Conservation (phyloP, 164 flowering plant species). For the Pachysandra terminalis region DNA sequence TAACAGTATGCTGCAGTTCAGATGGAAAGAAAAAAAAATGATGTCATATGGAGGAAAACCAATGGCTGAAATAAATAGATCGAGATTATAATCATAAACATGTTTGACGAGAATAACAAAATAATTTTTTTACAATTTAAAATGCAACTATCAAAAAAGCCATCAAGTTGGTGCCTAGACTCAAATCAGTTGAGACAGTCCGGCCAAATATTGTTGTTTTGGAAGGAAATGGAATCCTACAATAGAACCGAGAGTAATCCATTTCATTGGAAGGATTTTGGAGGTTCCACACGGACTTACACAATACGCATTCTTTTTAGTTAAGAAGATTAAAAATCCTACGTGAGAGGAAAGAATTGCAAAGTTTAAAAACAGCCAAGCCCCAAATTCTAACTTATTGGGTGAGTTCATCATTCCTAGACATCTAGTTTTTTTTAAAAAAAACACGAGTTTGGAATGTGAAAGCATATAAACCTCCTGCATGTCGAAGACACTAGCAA, state of each 20-base stretch:
- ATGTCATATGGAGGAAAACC: neutral
- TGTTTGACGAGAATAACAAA: neutral
- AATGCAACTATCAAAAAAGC: too few species aligned
- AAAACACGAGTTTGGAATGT: neutral
- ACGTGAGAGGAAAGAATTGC: neutral
- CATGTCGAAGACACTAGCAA: conserved; percentile 47
- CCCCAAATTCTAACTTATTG: neutral
- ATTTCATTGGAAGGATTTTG: too few species aligned
- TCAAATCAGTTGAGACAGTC: too few species aligned
- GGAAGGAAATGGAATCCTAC: too few species aligned
- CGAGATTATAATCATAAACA: neutral
- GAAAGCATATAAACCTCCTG: conserved; percentile 51
- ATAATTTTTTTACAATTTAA: too few species aligned
- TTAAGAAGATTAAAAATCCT: neutral
- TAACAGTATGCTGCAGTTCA: conserved; percentile 43
- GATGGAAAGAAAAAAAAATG: neutral
- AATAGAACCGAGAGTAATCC: too few species aligned
- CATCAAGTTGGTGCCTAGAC: too few species aligned
- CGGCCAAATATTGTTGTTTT: too few species aligned
- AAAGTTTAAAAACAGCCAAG: neutral
- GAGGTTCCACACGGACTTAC: too few species aligned
- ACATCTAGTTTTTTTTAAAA: neutral
- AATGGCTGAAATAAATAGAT: neutral
- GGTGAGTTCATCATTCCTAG: neutral
- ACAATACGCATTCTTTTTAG: too few species aligned